These are phyloP conservation scores for Neurospora crassa DNA, from an alignment of 2,329 filamentous ascomycete species.

Conservation along the genomic window DNA sequence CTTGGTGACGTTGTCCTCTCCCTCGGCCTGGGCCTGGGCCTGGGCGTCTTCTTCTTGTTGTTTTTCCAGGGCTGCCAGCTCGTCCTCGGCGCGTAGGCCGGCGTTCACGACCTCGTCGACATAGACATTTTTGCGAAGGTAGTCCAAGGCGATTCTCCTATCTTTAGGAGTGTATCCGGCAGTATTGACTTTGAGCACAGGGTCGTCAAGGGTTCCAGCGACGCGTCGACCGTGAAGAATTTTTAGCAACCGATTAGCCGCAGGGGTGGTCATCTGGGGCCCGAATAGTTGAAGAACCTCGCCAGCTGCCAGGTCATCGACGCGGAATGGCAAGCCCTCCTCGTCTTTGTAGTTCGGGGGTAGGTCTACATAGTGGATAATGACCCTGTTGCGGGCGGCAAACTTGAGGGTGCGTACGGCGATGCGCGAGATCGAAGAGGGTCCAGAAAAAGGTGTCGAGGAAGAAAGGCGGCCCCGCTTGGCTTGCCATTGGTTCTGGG, in stretches of 20 bases:
- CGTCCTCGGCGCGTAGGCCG: constrained; percentile 52
- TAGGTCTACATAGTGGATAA: constrained; percentile 48
- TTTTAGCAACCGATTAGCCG: constrained; percentile 44
- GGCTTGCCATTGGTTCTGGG: neutral
- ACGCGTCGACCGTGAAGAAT: constrained; percentile 55
- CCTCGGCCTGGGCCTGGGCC: constrained; percentile 11
- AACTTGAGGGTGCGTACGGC: constrained; percentile 20
- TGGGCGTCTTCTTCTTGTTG: constrained; percentile 14
- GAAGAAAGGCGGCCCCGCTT: neutral
- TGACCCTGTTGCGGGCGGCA: constrained; percentile 22
- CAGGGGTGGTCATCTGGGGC: constrained; percentile 29
- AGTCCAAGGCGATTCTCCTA: constrained; percentile 38
- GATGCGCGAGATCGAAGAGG: constrained; percentile 3
- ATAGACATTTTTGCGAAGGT: constrained; percentile 43
- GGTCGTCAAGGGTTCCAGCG: constrained; percentile 54
- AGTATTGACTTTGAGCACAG: constrained; percentile 39
- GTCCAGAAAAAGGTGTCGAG: neutral
- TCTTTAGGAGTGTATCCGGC: constrained; percentile 31
- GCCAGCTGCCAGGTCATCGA: constrained; percentile 35
- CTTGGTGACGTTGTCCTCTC: constrained; percentile 11
- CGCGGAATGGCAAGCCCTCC: constrained; percentile 43
- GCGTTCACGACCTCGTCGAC: constrained; percentile 54
- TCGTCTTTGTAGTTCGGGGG: constrained; percentile 47
- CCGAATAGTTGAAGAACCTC: constrained; percentile 44
- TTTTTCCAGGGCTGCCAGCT: constrained; percentile 43